Evolutionary conservation across 345 rosid genomes (phyloP).

Genomic region (Euphorbia tirucalli): DNA sequence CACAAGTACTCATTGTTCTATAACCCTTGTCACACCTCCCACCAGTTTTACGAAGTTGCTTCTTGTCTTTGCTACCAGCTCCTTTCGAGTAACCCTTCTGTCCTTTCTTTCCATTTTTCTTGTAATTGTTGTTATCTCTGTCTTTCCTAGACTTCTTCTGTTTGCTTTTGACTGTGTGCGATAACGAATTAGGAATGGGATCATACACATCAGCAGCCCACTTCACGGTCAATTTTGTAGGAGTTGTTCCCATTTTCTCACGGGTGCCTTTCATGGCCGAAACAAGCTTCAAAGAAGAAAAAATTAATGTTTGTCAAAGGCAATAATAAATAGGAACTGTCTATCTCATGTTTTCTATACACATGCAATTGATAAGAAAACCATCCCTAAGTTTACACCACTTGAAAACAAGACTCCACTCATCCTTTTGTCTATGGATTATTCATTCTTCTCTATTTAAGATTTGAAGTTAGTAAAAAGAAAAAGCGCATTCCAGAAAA

Average conservation of each 20-base stretch:
- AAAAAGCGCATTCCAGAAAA: background rate
- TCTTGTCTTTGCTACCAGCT: conserved; percentile 56
- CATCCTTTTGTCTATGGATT: background rate
- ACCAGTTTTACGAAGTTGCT: conserved; percentile 46
- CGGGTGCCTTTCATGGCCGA: conserved; percentile 90
- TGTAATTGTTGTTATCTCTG: conserved; percentile 30
- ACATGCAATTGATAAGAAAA: background rate
- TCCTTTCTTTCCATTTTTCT: conserved; percentile 73
- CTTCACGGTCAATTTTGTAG: conserved; percentile 46
- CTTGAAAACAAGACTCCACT: background rate
- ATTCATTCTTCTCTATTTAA: too few species aligned
- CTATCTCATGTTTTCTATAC: background rate
- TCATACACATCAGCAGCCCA: conserved; percentile 95
- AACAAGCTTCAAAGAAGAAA: conserved; percentile 42
- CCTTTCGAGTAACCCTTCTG: conserved; percentile 58
- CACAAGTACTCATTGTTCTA: conserved; percentile 24
- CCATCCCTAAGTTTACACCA: background rate
- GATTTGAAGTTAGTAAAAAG: too few species aligned
- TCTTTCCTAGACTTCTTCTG: conserved; percentile 62
- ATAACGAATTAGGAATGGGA: conserved; percentile 67
- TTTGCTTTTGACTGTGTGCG: conserved; percentile 56
- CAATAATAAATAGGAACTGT: background rate
- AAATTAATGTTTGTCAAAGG: conserved; percentile 17
- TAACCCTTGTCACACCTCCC: conserved; percentile 29
- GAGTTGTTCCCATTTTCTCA: conserved; percentile 51